phyloP scores from a whole-genome alignment of 1,284 basidiomycete genomes.

The Trichosporon sp. region DNA sequence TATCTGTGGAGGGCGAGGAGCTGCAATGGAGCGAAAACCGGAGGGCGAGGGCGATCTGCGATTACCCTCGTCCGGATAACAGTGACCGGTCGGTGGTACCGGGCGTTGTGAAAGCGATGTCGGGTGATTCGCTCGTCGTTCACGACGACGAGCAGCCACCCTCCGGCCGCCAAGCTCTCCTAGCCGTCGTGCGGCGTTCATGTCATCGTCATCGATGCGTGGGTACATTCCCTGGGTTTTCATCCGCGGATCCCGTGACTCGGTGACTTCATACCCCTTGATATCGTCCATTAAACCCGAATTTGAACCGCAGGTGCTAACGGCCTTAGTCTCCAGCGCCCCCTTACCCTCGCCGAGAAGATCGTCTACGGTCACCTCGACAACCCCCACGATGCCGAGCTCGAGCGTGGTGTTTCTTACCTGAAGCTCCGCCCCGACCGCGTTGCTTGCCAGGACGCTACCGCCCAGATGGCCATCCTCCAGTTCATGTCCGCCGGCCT shows the following conservation, averaged over 20 bases:
- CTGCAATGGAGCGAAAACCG: not conserved
- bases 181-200: not conserved
- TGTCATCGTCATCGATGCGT: not conserved
- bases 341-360: conserved; percentile 96
- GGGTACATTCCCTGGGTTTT: not conserved
- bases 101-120: not conserved
- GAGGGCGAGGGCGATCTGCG: not conserved
- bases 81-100: not conserved
- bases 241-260: not conserved
- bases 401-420: conserved; percentile 81
- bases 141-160: not conserved
- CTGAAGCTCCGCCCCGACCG: conserved; percentile 95
- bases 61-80: not conserved
- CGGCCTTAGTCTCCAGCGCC: conserved; percentile 72
- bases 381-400: conserved; percentile 84
- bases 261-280: not conserved
- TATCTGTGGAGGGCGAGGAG: not conserved
- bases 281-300: not conserved
- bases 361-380: conserved; percentile 97
- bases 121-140: not conserved
- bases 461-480: conserved; percentile 96
- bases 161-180: not conserved
- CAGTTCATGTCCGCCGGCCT: conserved; percentile 99
- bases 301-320: conserved; percentile 5
- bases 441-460: conserved; percentile 99